phyloP scores from a whole-genome alignment of 345 rosid species.

The Citrus trifoliata region DNA sequence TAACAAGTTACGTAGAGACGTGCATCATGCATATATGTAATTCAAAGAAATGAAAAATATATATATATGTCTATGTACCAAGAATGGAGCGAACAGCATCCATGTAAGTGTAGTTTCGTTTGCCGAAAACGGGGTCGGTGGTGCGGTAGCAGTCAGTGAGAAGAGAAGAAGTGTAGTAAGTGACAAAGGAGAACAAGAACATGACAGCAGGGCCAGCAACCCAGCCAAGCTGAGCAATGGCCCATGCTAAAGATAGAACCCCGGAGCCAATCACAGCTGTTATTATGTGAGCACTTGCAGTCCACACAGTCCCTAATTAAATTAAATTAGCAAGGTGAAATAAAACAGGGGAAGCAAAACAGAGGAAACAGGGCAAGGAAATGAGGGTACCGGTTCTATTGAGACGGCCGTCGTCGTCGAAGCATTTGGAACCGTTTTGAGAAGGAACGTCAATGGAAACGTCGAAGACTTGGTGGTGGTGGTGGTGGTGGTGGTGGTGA shows the following conservation, averaged over 20 bases:
- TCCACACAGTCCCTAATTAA: conserved; percentile 65
- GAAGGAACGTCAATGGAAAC: conserved; percentile 28
- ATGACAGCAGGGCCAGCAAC: conserved; percentile 75
- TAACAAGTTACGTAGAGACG: background rate
- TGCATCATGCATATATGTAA: too few species aligned
- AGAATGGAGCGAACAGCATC: conserved; percentile 74
- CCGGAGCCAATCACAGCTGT: conserved; percentile 91
- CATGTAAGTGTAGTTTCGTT: conserved; percentile 73
- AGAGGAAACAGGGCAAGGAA: background rate
- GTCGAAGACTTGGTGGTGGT: conserved; percentile 42
- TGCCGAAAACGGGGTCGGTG: conserved; percentile 58
- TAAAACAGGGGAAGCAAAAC: background rate
- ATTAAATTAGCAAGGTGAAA: too few species aligned
- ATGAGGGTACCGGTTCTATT: conserved; percentile 49
- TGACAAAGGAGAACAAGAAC: conserved; percentile 67
- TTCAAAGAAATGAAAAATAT: too few species aligned
- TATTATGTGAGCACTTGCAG: conserved; percentile 79
- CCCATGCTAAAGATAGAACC: conserved; percentile 85
- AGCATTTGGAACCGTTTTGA: conserved; percentile 39
- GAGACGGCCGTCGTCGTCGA: conserved; percentile 78
- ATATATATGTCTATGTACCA: conserved; percentile 24
- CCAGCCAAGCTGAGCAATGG: conserved; percentile 89
- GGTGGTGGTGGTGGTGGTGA: conserved; percentile 39
- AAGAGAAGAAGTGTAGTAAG: conserved; percentile 65
- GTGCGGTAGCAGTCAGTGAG: conserved; percentile 70